phyloP scores from a whole-genome alignment of 2,329 filamentous ascomycete genomes.

The Coniochaeta pulveracea region DNA sequence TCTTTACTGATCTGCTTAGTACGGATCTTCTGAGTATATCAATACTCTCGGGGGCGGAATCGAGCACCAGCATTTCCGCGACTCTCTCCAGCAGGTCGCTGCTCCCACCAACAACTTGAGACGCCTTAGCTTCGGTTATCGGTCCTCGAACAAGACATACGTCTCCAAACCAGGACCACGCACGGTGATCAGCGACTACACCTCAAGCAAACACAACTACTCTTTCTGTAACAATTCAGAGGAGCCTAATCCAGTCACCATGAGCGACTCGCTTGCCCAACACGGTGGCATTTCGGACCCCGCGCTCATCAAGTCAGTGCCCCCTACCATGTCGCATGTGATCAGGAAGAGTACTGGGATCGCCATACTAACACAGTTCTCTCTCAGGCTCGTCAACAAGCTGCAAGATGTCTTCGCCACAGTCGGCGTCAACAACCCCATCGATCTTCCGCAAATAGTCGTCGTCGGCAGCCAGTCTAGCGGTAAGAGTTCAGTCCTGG shows the following conservation, averaged over 20 bases:
- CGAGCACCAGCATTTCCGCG: no score
- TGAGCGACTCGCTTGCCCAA: slow-evolving; percentile 22
- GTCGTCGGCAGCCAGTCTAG: slow-evolving; percentile 98
- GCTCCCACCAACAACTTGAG: no score
- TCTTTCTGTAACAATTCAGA: no score
- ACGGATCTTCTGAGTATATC: no score
- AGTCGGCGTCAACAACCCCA: slow-evolving; percentile 97
- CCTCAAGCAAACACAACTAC: slow-evolving; percentile 3
- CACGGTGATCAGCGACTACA: no score
- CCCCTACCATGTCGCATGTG: slow-evolving; percentile 6
- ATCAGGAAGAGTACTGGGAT: background rate
- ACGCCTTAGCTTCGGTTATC: no score
- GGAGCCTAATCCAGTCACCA: slow-evolving; percentile 9
- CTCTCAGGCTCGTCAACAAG: slow-evolving; percentile 78
- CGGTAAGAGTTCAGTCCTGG: slow-evolving; percentile 96
- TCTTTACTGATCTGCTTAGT: no score
- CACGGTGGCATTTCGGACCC: slow-evolving; percentile 55
- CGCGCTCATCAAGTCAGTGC: slow-evolving; percentile 50
- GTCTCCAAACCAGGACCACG: no score
- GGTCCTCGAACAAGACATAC: no score
- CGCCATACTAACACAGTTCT: slow-evolving; percentile 15
- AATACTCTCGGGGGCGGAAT: no score
- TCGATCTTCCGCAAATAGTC: slow-evolving; percentile 95
- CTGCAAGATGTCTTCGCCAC: slow-evolving; percentile 98
- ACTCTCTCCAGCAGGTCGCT: no score